Conservation (phyloP, 164 flowering plant genomes). For the Brasenia schreberi region DNA sequence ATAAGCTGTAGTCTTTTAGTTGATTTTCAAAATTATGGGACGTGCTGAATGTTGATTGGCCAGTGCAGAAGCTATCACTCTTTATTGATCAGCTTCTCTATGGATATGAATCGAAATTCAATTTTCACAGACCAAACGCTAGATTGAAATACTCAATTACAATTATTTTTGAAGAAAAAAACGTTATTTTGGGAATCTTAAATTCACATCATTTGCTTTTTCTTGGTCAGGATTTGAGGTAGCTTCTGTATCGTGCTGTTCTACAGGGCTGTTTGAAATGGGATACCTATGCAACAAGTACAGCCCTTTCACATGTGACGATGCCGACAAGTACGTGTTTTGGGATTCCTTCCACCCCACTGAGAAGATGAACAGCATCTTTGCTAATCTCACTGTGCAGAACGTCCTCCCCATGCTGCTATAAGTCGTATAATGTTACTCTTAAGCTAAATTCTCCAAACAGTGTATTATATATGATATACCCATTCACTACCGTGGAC, state of each 20-base stretch:
- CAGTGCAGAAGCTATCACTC: too few relatives aligned
- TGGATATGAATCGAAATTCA: too few relatives aligned
- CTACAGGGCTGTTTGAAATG: constrained; percentile 30
- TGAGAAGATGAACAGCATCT: constrained; percentile 20
- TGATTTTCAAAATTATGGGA: too few relatives aligned
- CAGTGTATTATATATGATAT: too few relatives aligned
- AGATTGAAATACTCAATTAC: too few relatives aligned
- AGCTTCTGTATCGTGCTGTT: constrained; percentile 23
- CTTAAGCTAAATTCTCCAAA: too few relatives aligned
- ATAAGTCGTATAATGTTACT: constrained; percentile 3
- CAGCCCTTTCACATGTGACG: constrained; percentile 22
- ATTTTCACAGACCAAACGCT: too few relatives aligned
- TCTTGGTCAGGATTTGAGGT: constrained; percentile 19
- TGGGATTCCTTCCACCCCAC: constrained; percentile 44
- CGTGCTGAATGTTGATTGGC: too few relatives aligned
- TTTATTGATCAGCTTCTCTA: too few relatives aligned
- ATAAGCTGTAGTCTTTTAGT: too few relatives aligned
- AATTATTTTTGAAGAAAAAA: too few relatives aligned
- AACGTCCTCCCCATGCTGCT: constrained; percentile 19
- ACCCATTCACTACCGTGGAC: neutral
- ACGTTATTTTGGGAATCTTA: too few relatives aligned
- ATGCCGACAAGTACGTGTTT: constrained; percentile 26
- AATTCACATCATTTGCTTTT: neutral
- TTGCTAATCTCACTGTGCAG: constrained; percentile 27
- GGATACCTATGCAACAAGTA: constrained; percentile 16